Evolutionary conservation across 2,329 filamentous ascomycete genomes (phyloP).

Genomic region (Davidsoniella australis): DNA sequence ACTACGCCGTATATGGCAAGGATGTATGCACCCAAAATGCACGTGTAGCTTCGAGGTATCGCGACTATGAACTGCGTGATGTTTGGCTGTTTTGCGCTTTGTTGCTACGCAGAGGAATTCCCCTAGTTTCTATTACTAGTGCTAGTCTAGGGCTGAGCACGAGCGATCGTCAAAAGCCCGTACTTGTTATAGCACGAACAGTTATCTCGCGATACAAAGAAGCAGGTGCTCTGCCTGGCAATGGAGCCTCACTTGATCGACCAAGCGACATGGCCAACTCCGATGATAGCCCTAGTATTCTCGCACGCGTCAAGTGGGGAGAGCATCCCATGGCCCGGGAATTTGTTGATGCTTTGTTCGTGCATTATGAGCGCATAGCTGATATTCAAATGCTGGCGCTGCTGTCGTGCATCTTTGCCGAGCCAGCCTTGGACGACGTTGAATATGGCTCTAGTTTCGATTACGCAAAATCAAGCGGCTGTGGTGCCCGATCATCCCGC

Average conservation of each 20-base stretch:
- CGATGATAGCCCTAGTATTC: slow-evolving; percentile 18
- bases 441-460: slow-evolving; percentile 38
- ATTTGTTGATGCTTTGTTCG: slow-evolving; percentile 45
- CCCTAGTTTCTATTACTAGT: slow-evolving; percentile 43
- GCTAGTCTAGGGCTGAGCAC: slow-evolving; percentile 16
- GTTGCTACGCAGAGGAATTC: slow-evolving; percentile 60
- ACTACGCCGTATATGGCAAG: slow-evolving; percentile 73
- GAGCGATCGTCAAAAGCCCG: slow-evolving; percentile 14
- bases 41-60: slow-evolving; percentile 51
- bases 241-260: neutral
- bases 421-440: slow-evolving; percentile 6
- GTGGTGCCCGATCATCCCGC: neutral
- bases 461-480: slow-evolving; percentile 29
- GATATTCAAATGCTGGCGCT: slow-evolving; percentile 57
- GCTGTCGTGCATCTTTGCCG: slow-evolving; percentile 49
- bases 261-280: slow-evolving; percentile 12
- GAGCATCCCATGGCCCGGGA: slow-evolving; percentile 43
- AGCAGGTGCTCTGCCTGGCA: neutral
- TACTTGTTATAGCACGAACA: slow-evolving; percentile 52
- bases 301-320: slow-evolving; percentile 52
- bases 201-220: slow-evolving; percentile 27
- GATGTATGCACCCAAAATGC: slow-evolving; percentile 77
- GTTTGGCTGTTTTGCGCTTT: slow-evolving; percentile 72
- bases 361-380: slow-evolving; percentile 42
- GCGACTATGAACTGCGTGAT: slow-evolving; percentile 49